Evolutionary conservation across 2,329 filamentous ascomycete genomes (phyloP), one percentile per base, ranked within the genome.

Genomic region (Metarhizium brunneum): DNA sequence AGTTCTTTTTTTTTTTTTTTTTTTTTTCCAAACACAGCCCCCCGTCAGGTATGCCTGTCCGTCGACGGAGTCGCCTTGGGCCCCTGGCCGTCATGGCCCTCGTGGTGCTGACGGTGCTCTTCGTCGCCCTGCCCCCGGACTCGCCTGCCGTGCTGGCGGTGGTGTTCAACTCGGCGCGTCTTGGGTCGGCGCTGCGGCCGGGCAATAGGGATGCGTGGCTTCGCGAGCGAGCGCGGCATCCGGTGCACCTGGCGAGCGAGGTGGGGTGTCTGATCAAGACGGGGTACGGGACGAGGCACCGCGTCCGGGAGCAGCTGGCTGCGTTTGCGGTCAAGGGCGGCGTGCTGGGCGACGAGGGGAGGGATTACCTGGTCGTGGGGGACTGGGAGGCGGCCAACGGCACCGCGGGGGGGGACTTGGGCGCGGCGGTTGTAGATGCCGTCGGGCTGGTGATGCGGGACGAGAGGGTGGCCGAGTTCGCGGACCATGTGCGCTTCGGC

Each of bases 261-360:
- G 71, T 81, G 7, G 76, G 73, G 36, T 70, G 78, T 59, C 71
- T 82, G 52, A 66, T 82, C 60, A 82, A 82, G 67, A 81, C 79
- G 4, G 79, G 79, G 35, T 82, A 79, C 62, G 79, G 79, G 54
- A 81, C 79, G 18, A 73, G 73, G 50, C 66, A 74, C 52, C 73
- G 79, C 14, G 68, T 82, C 32, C 66, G 71, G 4, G 71, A 73
- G 11, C 74, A 78, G 64, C 65, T 82, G 11, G 68, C 72, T 47
- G 77, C 78, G 0, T 68, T 80, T 47, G 55, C 58, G 18, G 58
- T 58, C 11, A 62, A 63, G 16, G 68, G 65, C n/a, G 63, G 59
- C 6, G 70, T 72, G 48, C 57, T 75, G 55, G 64, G 64, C 47
- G 57, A 69, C 11, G 68, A 73, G 54, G 70, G 71, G n/a, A 64